phyloP scores from a whole-genome alignment of 495 filamentous ascomycete species.

The Cairneyella variabilis region DNA sequence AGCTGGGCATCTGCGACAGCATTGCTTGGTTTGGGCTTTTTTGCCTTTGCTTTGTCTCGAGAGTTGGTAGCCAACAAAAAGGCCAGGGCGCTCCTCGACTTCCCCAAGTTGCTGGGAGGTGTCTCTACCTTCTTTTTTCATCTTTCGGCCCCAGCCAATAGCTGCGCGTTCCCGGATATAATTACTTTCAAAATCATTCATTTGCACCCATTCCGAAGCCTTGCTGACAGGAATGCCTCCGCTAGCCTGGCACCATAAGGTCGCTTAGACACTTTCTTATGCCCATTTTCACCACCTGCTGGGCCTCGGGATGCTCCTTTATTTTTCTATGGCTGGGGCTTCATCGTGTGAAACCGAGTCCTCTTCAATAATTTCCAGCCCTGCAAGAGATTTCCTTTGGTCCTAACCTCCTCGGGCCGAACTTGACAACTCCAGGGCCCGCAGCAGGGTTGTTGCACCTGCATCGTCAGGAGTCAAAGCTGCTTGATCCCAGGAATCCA shows the following conservation, averaged over 20 bases:
- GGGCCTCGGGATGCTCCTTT: neutral
- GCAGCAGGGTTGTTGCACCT: constrained; percentile 14
- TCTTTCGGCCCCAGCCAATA: neutral
- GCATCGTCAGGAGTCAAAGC: constrained; percentile 12
- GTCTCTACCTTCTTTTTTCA: neutral
- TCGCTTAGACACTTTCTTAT: too few relatives aligned
- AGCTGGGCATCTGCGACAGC: too few relatives aligned
- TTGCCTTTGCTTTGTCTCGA: neutral
- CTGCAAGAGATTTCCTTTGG: constrained; percentile 1
- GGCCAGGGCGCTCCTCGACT: neutral
- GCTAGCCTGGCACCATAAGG: too few relatives aligned
- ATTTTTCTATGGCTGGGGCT: neutral
- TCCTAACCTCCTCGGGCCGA: constrained; percentile 1
- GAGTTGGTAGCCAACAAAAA: neutral
- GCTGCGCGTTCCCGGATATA: neutral
- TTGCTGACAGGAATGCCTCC: too few relatives aligned
- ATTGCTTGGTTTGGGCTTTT: too few relatives aligned
- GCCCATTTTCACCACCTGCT: too few relatives aligned
- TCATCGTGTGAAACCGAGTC: constrained; percentile 10
- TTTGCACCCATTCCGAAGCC: too few relatives aligned
- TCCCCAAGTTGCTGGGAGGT: neutral
- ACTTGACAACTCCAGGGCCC: constrained; percentile 13
- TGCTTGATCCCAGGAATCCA: constrained; percentile 21
- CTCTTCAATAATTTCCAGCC: constrained; percentile 16
- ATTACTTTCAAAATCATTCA: neutral